Conservation (phyloP, 1,284 basidiomycete genomes). For the Porogramme epimiltina region DNA sequence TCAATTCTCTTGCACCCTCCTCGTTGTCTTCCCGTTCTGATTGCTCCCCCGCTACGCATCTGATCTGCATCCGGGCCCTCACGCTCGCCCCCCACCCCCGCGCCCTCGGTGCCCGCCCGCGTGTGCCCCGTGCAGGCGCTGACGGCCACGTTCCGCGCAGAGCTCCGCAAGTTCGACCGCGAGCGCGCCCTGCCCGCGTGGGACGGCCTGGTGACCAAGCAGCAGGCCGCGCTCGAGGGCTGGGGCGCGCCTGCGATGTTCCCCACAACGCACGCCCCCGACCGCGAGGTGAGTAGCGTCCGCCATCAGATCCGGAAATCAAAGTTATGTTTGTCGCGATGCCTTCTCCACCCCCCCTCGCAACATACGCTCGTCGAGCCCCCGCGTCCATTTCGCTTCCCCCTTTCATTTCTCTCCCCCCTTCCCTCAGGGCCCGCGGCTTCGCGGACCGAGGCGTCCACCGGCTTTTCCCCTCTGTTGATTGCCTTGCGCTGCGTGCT, state of each 20-base stretch:
- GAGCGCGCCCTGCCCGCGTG: conserved; percentile 69
- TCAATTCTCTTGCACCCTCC: conserved; percentile 13
- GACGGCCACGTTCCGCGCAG: conserved; percentile 59
- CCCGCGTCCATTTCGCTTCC: too few relatives aligned
- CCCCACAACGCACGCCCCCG: conserved; percentile 44
- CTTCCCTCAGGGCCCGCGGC: too few relatives aligned
- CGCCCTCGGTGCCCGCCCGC: not conserved
- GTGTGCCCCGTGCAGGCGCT: conserved; percentile 48
- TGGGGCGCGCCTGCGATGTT: conserved; percentile 74
- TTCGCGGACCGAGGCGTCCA: too few relatives aligned
- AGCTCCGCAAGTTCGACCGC: conserved; percentile 63
- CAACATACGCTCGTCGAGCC: too few relatives aligned
- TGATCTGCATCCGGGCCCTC: conserved; percentile 5
- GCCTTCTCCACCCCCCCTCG: too few relatives aligned
- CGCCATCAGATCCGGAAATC: not conserved
- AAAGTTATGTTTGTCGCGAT: too few relatives aligned
- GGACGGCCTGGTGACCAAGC: conserved; percentile 70
- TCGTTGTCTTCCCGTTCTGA: too few relatives aligned
- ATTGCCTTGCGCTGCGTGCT: too few relatives aligned
- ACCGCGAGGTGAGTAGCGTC: conserved; percentile 55
- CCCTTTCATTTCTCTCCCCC: too few relatives aligned
- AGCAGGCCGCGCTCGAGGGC: conserved; percentile 62
- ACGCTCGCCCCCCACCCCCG: not conserved
- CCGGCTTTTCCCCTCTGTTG: too few relatives aligned
- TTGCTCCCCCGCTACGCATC: too few relatives aligned